These are phyloP conservation scores for Dendrobium officinale DNA, from an alignment of 106 monocot species.

Conservation along the genomic window DNA sequence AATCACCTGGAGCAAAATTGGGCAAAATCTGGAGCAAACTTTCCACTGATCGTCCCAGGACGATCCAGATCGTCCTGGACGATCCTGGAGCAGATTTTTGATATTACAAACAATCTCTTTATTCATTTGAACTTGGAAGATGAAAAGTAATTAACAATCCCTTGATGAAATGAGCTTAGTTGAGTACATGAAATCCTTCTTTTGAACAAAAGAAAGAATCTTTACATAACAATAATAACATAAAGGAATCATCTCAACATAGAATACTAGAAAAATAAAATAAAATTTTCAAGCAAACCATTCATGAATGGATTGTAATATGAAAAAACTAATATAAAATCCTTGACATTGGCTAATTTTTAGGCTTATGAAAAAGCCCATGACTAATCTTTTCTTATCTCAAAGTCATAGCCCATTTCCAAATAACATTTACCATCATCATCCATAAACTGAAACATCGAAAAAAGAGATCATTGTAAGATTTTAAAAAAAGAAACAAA, in stretches of 20 bases:
- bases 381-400: conserved; percentile 24
- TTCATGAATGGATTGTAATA: neutral
- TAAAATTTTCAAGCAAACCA: neutral
- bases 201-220: conserved; percentile 2
- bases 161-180: neutral
- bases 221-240: neutral
- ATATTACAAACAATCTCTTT: neutral
- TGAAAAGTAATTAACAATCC: neutral
- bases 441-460: conserved; percentile 13
- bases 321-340: neutral
- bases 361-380: neutral
- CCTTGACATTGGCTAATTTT: neutral
- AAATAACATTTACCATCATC: conserved; percentile 21
- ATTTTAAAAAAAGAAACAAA: neutral
- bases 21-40: too few species aligned
- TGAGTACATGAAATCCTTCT: neutral
- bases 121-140: neutral
- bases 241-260: neutral
- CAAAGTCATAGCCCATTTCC: conserved; percentile 20
- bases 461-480: neutral
- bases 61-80: too few species aligned
- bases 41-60: too few species aligned
- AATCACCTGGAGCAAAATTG: too few species aligned
- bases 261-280: neutral
- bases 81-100: neutral